A percentile compares a stretch with the other conserved stretches of the same genome.
These are phyloP conservation scores for Apiotrichum laibachii DNA, from an alignment of 1,284 basidiomycete species.

Conservation along the genomic window DNA sequence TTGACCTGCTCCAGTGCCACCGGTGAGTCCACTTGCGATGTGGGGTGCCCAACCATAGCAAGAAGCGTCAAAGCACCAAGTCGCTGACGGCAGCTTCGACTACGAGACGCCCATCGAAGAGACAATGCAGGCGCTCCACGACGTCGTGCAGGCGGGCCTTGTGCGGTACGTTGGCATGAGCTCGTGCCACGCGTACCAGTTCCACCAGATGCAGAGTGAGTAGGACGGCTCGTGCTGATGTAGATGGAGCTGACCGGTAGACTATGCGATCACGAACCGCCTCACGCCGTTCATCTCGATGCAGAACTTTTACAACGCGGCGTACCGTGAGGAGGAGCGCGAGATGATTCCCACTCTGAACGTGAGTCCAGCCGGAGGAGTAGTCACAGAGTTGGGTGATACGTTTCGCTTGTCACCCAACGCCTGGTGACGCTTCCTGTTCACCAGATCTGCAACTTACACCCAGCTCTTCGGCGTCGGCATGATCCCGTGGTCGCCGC, in stretches of 20 bases:
- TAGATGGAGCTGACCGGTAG: slow-evolving; percentile 14
- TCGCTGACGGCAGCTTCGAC: slow-evolving; percentile 53
- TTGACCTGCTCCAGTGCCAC: slow-evolving; percentile 62
- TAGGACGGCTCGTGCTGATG: background rate
- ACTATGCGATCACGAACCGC: slow-evolving; percentile 54
- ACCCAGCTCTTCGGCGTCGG: slow-evolving; percentile 43
- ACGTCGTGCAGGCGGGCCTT: slow-evolving; percentile 63
- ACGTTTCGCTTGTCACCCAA: no score
- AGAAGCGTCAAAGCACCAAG: no score
- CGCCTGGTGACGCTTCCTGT: no score
- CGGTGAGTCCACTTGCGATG: slow-evolving; percentile 33
- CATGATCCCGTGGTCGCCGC: slow-evolving; percentile 50
- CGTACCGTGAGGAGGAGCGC: slow-evolving; percentile 60
- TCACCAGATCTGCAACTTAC: background rate
- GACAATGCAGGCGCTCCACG: slow-evolving; percentile 69
- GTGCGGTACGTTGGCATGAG: slow-evolving; percentile 68
- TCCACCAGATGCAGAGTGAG: slow-evolving; percentile 50
- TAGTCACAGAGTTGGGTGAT: background rate
- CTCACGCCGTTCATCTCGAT: slow-evolving; percentile 67
- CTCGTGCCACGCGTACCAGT: slow-evolving; percentile 51
- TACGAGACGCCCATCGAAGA: slow-evolving; percentile 60
- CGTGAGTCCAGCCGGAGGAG: slow-evolving; percentile 20
- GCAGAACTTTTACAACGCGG: slow-evolving; percentile 59
- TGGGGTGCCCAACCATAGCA: background rate
- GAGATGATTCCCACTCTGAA: slow-evolving; percentile 62